Percentiles rank a stretch among this genome's conserved stretches.
phyloP scores from a whole-genome alignment of 495 filamentous ascomycete species.

The Usnea hakonensis region DNA sequence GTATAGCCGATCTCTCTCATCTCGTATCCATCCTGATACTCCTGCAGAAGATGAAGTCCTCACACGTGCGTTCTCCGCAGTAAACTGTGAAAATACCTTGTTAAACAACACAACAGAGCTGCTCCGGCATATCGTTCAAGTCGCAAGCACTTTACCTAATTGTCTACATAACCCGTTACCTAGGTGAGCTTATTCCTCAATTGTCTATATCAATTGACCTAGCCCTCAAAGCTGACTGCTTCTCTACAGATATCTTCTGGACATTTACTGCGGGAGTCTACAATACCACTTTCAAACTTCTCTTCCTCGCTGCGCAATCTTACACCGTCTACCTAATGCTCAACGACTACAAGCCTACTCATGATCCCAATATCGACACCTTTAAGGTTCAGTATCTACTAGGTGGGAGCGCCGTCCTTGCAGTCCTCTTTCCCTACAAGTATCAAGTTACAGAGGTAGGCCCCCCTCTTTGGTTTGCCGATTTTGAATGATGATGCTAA shows the following conservation, averaged over 20 bases:
- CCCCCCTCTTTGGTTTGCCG: not conserved
- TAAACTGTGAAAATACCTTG: not conserved
- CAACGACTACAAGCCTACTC: slow-evolving; percentile 88
- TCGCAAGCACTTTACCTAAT: slow-evolving; percentile 89
- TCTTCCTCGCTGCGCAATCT: slow-evolving; percentile 80
- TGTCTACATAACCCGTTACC: slow-evolving; percentile 88
- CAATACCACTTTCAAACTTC: slow-evolving; percentile 90
- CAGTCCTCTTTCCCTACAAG: slow-evolving; percentile 72
- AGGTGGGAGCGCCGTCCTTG: slow-evolving; percentile 67
- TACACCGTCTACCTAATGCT: slow-evolving; percentile 98
- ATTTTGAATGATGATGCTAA: not conserved
- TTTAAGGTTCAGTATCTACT: slow-evolving; percentile 93
- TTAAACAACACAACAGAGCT: slow-evolving; percentile 56
- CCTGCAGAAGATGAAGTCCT: slow-evolving; percentile 87
- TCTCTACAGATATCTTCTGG: slow-evolving; percentile 69
- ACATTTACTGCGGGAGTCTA: slow-evolving; percentile 65
- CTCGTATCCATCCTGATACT: slow-evolving; percentile 89
- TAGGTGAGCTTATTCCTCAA: slow-evolving; percentile 50
- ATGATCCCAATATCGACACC: slow-evolving; percentile 91
- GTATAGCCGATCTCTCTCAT: slow-evolving; percentile 84
- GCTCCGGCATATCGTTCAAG: slow-evolving; percentile 95
- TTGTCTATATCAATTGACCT: no score
- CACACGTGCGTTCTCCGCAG: slow-evolving; percentile 51
- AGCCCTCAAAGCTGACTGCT: not conserved
- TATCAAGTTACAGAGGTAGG: slow-evolving; percentile 60